Conservation (phyloP, 75 land plant genomes). For the Pinus tabuliformis region DNA sequence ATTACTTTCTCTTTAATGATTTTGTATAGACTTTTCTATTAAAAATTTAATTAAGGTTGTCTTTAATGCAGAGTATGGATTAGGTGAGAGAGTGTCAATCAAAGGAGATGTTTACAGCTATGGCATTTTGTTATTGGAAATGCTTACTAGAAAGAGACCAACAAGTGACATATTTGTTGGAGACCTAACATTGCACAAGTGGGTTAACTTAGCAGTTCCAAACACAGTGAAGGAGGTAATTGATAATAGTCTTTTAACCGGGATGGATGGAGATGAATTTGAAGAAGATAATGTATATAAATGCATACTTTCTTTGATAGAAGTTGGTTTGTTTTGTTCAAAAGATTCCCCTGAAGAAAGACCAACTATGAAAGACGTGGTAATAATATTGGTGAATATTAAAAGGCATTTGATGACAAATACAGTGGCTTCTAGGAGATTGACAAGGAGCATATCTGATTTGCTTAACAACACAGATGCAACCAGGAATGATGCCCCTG, state of each 20-base stretch:
- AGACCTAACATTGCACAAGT: neutral
- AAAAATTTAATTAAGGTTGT: neutral
- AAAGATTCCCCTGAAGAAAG: neutral
- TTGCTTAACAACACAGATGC: neutral
- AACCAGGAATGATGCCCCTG: neutral
- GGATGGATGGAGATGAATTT: neutral
- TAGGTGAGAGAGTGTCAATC: neutral
- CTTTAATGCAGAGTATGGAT: conserved; percentile 9
- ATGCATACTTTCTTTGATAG: neutral
- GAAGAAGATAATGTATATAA: neutral
- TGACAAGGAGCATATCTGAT: neutral
- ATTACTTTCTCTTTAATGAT: neutral
- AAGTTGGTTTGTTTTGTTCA: neutral
- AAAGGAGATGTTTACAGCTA: conserved; percentile 14
- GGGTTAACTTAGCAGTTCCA: neutral
- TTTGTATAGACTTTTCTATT: neutral
- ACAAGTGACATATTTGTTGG: conserved; percentile 4
- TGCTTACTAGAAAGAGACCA: conserved; percentile 1
- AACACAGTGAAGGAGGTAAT: neutral
- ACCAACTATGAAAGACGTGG: neutral
- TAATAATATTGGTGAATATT: neutral
- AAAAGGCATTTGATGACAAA: neutral
- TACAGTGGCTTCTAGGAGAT: neutral
- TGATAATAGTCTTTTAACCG: neutral
- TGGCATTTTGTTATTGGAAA: conserved; percentile 3